Evolutionary conservation across 306 rosid genomes (phyloP), one percentile per base, ranked within the genome.

Genomic region (Datisca glomerata): DNA sequence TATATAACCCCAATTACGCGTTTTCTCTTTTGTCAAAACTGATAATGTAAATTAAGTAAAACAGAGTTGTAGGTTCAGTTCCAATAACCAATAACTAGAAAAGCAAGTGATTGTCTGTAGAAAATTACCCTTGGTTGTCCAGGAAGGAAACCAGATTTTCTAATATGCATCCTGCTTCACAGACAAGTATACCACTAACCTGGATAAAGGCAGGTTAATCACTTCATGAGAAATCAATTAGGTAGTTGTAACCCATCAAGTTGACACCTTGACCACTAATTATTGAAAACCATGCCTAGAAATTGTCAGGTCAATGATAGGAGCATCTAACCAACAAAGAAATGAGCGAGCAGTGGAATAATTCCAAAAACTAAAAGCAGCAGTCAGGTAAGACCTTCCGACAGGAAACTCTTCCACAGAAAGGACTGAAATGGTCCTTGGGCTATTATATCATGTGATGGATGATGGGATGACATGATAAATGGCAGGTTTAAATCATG

Each of bases 151-250:
- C 73, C 69, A 87, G 43, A 66, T 79, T 87, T 74, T 87, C 97
- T 84, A 87, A 63, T 46, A 87, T 79, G 73, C 97, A 80, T 38
- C 94, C 97, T 31, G 94, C 94, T 73, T 87, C 97, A 63, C 94
- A 83, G 28, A 87, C 93, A 71, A 87, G 72, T 62, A 83, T 69
- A 54, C 97, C 97, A 60, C 94, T 87, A 59, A 83, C 93, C 94
- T 87, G 76, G 67, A 76, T 69, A 42, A 40, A 50, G 22, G 25
- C 53, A 61, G 31, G 32, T 24, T 43, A 67, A 46, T 47, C 45
- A 53, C 56, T 59, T 51, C 36, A 64, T 58, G 46, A 50, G 51
- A n/a, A n/a, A n/a, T n/a, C 29, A 49, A 18, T 33, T 41, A 19
- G 36, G 53, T 21, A 16, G 27, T 24, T 18, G 27, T 33, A 43